Evolutionary conservation across 352 stramenopile genomes (phyloP).

Genomic region (Albugo candida): DNA sequence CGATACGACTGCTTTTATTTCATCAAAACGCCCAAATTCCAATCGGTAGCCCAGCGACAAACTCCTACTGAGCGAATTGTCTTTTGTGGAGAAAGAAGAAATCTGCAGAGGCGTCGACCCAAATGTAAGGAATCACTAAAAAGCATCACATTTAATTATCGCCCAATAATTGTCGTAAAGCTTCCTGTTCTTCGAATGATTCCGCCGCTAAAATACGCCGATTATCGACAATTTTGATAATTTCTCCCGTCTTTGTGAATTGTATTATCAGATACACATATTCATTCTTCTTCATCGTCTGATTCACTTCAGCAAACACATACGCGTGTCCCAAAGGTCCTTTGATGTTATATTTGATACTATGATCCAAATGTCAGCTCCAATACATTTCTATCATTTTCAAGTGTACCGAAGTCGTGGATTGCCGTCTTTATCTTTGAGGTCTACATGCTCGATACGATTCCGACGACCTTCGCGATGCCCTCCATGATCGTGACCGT

Average conservation of each 20-base stretch:
- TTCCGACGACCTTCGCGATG: constrained; percentile 87
- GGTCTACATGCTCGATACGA: constrained; percentile 89
- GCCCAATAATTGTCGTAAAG: constrained; percentile 47
- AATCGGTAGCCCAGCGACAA: too few species aligned
- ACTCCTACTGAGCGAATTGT: too few species aligned
- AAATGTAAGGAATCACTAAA: too few species aligned
- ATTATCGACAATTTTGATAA: constrained; percentile 88
- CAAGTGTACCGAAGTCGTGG: constrained; percentile 31
- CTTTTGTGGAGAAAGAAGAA: too few species aligned
- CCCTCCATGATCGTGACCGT: constrained; percentile 84
- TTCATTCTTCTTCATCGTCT: constrained; percentile 84
- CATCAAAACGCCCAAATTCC: too few species aligned
- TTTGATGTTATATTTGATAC: constrained; percentile 92
- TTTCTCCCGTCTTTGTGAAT: constrained; percentile 77
- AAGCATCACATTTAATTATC: background rate
- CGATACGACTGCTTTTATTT: too few species aligned
- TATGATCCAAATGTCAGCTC: constrained; percentile 7
- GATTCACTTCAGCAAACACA: constrained; percentile 86
- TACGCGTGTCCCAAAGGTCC: constrained; percentile 73
- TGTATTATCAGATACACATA: constrained; percentile 92
- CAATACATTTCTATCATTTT: background rate
- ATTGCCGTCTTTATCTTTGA: constrained; percentile 75
- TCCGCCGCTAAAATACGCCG: constrained; percentile 63
- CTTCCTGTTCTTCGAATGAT: constrained; percentile 57
- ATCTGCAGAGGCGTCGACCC: too few species aligned